These are phyloP conservation scores for Calycina herbarum DNA, from an alignment of 2,329 filamentous ascomycete genomes.

Conservation along the genomic window DNA sequence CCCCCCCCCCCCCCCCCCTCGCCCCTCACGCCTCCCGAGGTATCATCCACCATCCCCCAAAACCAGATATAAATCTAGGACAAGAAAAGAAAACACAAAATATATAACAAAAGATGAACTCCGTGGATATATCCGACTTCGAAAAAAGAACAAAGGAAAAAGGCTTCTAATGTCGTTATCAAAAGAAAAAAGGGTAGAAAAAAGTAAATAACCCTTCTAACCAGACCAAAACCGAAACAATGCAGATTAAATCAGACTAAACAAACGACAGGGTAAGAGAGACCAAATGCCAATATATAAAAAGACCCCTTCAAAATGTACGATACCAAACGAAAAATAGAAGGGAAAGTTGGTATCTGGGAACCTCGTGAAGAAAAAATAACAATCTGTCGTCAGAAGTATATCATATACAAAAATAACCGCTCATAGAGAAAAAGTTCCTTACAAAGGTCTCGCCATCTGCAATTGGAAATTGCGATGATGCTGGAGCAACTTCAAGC, in stretches of 20 bases:
- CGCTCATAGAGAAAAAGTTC: not conserved
- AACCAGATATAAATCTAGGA: not conserved
- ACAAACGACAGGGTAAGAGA: not conserved
- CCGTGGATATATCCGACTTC: not conserved
- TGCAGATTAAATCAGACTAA: not conserved
- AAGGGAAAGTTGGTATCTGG: not conserved
- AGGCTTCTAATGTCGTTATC: not conserved
- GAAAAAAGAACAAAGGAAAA: not conserved
- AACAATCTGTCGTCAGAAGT: not conserved
- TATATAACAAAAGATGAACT: not conserved
- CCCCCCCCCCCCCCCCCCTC: too few relatives aligned
- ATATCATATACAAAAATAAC: slow-evolving; percentile 1
- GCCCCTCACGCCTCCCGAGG: not conserved
- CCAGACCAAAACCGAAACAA: not conserved
- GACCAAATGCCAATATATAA: not conserved
- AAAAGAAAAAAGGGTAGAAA: not conserved
- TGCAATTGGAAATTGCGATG: slow-evolving; percentile 1
- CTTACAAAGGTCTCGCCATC: slow-evolving; percentile 3
- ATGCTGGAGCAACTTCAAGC: slow-evolving; percentile 1
- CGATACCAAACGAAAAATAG: not conserved
- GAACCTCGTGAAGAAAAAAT: not conserved
- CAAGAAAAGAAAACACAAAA: not conserved
- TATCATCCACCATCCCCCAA: not conserved
- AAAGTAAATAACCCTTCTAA: not conserved
- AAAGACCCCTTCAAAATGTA: not conserved